Percentiles rank a stretch among this genome's conserved stretches.
phyloP scores from a whole-genome alignment of 2,329 filamentous ascomycete genomes.

The Colletotrichum sp. region DNA sequence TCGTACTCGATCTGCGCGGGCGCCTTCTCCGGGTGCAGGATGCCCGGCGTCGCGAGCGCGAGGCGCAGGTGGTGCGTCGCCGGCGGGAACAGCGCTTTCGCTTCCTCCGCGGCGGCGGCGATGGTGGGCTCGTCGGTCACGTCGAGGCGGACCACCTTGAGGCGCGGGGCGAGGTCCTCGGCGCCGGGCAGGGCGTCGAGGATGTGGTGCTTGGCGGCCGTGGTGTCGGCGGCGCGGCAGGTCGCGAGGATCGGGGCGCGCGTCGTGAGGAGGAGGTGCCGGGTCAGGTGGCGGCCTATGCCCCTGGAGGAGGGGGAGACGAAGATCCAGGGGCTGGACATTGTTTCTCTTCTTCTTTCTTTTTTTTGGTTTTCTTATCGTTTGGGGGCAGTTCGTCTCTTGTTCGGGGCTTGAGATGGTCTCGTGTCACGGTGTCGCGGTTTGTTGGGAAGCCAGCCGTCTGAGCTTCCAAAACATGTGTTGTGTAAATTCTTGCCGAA shows the following conservation, averaged over 20 bases:
- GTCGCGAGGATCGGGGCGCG: slow-evolving; percentile 53
- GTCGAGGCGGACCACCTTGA: slow-evolving; percentile 47
- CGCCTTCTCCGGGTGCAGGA: slow-evolving; percentile 76
- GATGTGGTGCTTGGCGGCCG: slow-evolving; percentile 37
- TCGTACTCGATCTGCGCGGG: slow-evolving; percentile 67
- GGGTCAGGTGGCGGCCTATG: slow-evolving; percentile 53
- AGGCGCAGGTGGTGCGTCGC: slow-evolving; percentile 67
- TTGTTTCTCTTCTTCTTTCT: slow-evolving; percentile 20
- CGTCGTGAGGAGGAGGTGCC: slow-evolving; percentile 52
- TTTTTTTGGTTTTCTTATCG: background rate
- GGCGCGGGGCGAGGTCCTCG: slow-evolving; percentile 33
- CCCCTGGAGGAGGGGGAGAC: slow-evolving; percentile 53
- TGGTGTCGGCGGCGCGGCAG: slow-evolving; percentile 38
- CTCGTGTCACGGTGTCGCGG: background rate
- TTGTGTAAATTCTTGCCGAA: background rate
- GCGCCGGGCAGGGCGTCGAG: slow-evolving; percentile 30
- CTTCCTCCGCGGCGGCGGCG: slow-evolving; percentile 55
- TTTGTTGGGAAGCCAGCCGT: background rate
- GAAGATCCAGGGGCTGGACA: slow-evolving; percentile 57
- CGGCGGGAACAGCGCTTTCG: slow-evolving; percentile 56
- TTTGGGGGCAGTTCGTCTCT: background rate
- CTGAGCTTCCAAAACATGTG: background rate
- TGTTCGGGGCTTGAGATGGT: background rate
- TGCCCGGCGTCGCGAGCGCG: slow-evolving; percentile 71
- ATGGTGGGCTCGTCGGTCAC: slow-evolving; percentile 68